Conservation (phyloP, 2,329 filamentous ascomycete genomes). For the Neocatenulostroma microsporum region DNA sequence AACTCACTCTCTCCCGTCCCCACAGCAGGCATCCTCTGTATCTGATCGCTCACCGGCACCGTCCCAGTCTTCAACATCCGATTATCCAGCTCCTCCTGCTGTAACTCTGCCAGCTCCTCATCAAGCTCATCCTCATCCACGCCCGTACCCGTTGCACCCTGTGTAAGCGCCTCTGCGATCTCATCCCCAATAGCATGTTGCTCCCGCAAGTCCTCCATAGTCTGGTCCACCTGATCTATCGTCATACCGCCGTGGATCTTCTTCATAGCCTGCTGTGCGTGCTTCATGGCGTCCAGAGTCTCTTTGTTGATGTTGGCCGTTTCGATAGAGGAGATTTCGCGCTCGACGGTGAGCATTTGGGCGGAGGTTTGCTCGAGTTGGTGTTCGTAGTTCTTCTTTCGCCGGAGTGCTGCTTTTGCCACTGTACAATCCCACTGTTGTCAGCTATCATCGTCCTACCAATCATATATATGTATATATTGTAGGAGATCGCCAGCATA, state of each 20-base stretch:
- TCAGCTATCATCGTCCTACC: neutral
- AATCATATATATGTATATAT: neutral
- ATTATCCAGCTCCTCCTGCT: constrained; percentile 88
- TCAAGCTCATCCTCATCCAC: constrained; percentile 84
- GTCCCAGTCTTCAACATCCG: constrained; percentile 85
- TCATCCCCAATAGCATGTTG: constrained; percentile 91
- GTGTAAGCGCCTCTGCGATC: constrained; percentile 76
- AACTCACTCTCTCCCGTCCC: constrained; percentile 66
- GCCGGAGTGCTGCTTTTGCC: constrained; percentile 79
- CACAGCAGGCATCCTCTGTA: constrained; percentile 68
- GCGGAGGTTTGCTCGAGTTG: constrained; percentile 82
- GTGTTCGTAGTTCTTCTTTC: constrained; percentile 92
- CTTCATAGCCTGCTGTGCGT: constrained; percentile 83
- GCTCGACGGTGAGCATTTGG: constrained; percentile 86
- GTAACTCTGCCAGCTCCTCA: constrained; percentile 73
- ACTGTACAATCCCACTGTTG: constrained; percentile 57
- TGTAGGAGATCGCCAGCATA: too few species aligned
- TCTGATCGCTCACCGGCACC: constrained; percentile 70
- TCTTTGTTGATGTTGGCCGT: constrained; percentile 98
- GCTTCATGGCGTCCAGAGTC: constrained; percentile 89
- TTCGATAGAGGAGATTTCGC: constrained; percentile 94
- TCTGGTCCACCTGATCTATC: constrained; percentile 88
- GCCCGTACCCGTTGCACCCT: constrained; percentile 57
- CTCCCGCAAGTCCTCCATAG: constrained; percentile 87
- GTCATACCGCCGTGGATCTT: constrained; percentile 84